phyloP scores from a whole-genome alignment of 2,329 filamentous ascomycete genomes.

The Elsinoe fawcettii region DNA sequence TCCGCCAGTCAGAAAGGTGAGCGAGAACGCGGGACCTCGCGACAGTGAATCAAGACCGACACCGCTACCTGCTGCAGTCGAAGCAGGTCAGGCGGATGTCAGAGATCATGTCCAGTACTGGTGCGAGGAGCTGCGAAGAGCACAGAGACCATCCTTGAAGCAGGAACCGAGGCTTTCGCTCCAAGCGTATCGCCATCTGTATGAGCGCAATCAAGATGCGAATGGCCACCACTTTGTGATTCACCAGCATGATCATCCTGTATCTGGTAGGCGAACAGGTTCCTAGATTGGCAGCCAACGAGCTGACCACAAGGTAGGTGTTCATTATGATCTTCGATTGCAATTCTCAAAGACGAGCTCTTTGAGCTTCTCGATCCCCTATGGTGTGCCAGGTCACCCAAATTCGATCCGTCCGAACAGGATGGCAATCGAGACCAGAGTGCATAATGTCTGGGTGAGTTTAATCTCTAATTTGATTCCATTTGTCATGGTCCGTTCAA shows the following conservation, averaged over 20 bases:
- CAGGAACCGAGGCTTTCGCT: slow-evolving; percentile 33
- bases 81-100: slow-evolving; percentile 44
- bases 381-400: slow-evolving; percentile 37
- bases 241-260: slow-evolving; percentile 65
- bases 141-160: neutral
- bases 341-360: slow-evolving; percentile 62
- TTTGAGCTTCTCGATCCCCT: slow-evolving; percentile 47
- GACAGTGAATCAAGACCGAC: neutral
- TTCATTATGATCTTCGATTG: slow-evolving; percentile 55
- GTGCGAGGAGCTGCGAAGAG: slow-evolving; percentile 28
- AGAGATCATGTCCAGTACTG: slow-evolving; percentile 44
- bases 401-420: slow-evolving; percentile 33
- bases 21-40: neutral
- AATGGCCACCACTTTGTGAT: slow-evolving; percentile 53
- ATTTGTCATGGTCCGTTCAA: neutral
- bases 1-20: slow-evolving; percentile 22
- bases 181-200: slow-evolving; percentile 38
- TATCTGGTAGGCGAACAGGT: slow-evolving; percentile 44
- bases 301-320: slow-evolving; percentile 23
- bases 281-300: neutral
- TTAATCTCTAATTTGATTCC: neutral
- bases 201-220: slow-evolving; percentile 39
- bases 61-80: slow-evolving; percentile 38
- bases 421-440: slow-evolving; percentile 40
- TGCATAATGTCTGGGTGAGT: slow-evolving; percentile 37